Percentiles rank a stretch among this genome's conserved stretches.
phyloP scores from a whole-genome alignment of 2,329 filamentous ascomycete species.

The Trichoderma simmonsii region DNA sequence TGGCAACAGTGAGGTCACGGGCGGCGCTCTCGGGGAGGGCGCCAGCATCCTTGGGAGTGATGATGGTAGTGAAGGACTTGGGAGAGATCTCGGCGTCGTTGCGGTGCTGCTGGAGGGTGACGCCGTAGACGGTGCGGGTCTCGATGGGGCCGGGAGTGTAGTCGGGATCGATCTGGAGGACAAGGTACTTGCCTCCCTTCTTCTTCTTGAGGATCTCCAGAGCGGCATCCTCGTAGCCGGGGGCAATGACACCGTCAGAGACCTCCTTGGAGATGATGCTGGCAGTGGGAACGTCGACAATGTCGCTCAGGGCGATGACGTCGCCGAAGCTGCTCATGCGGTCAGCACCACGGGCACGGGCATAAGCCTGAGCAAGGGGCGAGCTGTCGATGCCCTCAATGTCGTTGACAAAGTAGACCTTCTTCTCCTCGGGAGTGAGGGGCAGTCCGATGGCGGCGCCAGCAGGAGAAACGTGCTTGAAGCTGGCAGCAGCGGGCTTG shows the following conservation, averaged over 20 bases:
- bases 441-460: constrained; percentile 92
- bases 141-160: constrained; percentile 81
- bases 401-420: constrained; percentile 98
- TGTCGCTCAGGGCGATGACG: constrained; percentile 86
- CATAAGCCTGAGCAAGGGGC: constrained; percentile 87
- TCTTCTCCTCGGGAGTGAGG: constrained; percentile 81
- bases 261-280: constrained; percentile 98
- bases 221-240: constrained; percentile 79
- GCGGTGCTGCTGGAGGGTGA: constrained; percentile 84
- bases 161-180: constrained; percentile 88
- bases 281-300: constrained; percentile 88
- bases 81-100: constrained; percentile 88
- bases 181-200: constrained; percentile 95
- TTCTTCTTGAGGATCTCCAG: constrained; percentile 94
- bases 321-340: constrained; percentile 99
- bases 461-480: constrained; percentile 98
- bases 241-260: constrained; percentile 93
- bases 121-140: constrained; percentile 83
- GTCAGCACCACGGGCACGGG: constrained; percentile 90
- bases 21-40: constrained; percentile 76
- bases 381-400: constrained; percentile 86
- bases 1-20: constrained; percentile 89
- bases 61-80: constrained; percentile 77
- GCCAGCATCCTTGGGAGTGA: constrained; percentile 77
- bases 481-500: constrained; percentile 88